A percentile compares a stretch with the other conserved stretches of the same genome.
phyloP scores from a whole-genome alignment of 75 land plant species.

The Cryptomeria japonica region DNA sequence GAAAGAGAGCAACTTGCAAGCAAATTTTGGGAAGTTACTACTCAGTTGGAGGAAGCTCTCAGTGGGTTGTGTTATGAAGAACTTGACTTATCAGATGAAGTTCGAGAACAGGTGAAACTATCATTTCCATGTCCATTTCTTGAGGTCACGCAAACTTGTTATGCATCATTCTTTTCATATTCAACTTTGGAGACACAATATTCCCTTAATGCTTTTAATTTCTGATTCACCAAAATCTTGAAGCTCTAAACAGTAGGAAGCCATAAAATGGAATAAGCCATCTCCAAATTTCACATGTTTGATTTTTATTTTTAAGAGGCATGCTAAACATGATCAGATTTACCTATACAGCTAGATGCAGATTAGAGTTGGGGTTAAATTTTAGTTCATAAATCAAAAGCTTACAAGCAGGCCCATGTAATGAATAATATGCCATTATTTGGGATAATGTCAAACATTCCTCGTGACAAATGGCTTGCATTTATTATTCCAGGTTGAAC shows the following conservation, averaged over 20 bases:
- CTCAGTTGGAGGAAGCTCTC: conserved; percentile 61
- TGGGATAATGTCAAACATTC: conserved; percentile 5
- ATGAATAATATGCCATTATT: conserved; percentile 1
- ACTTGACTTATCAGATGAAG: conserved; percentile 92
- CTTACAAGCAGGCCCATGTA: not conserved
- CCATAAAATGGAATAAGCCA: not conserved
- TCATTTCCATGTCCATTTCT: not conserved
- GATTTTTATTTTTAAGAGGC: not conserved
- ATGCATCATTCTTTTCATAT: not conserved
- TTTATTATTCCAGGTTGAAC: conserved; percentile 68
- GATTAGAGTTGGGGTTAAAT: not conserved
- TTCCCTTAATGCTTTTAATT: not conserved
- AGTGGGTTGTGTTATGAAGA: conserved; percentile 57
- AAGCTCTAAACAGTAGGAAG: not conserved
- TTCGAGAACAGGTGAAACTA: conserved; percentile 71
- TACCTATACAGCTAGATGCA: conserved; percentile 2
- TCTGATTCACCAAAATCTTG: not conserved
- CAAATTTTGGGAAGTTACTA: conserved; percentile 55
- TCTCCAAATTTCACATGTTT: conserved; percentile 1
- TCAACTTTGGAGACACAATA: not conserved
- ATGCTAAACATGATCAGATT: not conserved
- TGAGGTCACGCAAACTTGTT: not conserved
- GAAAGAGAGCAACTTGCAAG: conserved; percentile 63
- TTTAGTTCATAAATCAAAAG: not conserved
- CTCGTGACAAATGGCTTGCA: conserved; percentile 1